These are phyloP conservation scores for Thalassiosira profunda DNA, from an alignment of 108 stramenopile species.

Conservation along the genomic window DNA sequence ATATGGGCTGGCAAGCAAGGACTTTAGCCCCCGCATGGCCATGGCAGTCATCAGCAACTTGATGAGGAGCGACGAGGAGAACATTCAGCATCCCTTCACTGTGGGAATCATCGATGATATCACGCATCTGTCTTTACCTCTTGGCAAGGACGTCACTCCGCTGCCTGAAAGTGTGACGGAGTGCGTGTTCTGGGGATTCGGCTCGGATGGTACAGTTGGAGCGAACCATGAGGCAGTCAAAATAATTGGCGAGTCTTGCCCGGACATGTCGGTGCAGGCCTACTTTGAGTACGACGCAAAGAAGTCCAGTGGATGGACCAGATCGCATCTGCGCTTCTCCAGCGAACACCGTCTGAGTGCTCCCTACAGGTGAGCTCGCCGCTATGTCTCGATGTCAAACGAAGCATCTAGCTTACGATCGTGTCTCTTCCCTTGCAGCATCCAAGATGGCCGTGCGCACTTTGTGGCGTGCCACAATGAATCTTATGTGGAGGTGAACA, in stretches of 20 bases:
- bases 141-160: constrained; percentile 52
- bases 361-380: constrained; percentile 34
- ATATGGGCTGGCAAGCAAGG: constrained; percentile 67
- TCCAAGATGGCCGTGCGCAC: constrained; percentile 54
- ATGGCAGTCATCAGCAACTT: constrained; percentile 57
- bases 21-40: constrained; percentile 68
- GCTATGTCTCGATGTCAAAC: too few species aligned
- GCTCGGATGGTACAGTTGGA: constrained; percentile 65
- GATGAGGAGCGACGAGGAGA: constrained; percentile 39
- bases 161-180: constrained; percentile 49
- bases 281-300: constrained; percentile 77
- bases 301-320: constrained; percentile 65
- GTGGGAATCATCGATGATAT: constrained; percentile 75
- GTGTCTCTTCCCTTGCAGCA: constrained; percentile 7
- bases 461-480: constrained; percentile 74
- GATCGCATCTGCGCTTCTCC: constrained; percentile 59
- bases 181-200: constrained; percentile 73
- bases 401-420: constrained; percentile 25
- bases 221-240: constrained; percentile 66
- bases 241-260: constrained; percentile 58
- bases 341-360: constrained; percentile 15
- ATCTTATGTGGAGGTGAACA: constrained; percentile 62
- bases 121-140: constrained; percentile 54
- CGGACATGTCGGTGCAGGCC: constrained; percentile 63
- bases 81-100: constrained; percentile 63